Percentiles rank a stretch among this genome's conserved stretches.
These are phyloP conservation scores for Penicillium pulvis DNA, from an alignment of 495 filamentous ascomycete genomes.

Conservation along the genomic window DNA sequence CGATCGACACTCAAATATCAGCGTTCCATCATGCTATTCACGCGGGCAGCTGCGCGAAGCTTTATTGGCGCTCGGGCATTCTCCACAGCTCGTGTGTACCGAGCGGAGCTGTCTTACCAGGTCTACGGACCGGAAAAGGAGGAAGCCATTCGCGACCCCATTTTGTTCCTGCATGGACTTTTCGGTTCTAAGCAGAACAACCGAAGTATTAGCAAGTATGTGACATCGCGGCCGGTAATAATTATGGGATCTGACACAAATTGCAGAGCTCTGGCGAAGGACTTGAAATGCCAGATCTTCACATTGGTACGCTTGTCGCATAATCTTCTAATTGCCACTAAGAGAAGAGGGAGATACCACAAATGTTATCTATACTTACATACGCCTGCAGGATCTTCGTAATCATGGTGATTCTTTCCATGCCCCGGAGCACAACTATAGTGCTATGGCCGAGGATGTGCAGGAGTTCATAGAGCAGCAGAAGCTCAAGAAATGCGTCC, in stretches of 20 bases:
- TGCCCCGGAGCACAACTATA: conserved; percentile 75
- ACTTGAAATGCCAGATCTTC: conserved; percentile 80
- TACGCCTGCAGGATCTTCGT: conserved; percentile 71
- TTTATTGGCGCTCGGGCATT: conserved; percentile 32
- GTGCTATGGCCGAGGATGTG: conserved; percentile 83
- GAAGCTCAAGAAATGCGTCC: conserved; percentile 64
- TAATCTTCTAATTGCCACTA: background rate
- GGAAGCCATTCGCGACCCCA: conserved; percentile 54
- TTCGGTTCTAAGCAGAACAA: conserved; percentile 98
- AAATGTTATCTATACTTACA: background rate
- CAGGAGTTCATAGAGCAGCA: conserved; percentile 77
- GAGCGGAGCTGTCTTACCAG: conserved; percentile 42
- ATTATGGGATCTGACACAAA: conserved; percentile 15
- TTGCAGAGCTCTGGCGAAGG: conserved; percentile 73
- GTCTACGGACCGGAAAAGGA: conserved; percentile 44
- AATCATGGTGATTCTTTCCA: conserved; percentile 95
- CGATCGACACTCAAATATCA: conserved; percentile 1
- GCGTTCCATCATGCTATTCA: conserved; percentile 21
- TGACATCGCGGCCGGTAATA: background rate
- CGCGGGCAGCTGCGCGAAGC: conserved; percentile 23
- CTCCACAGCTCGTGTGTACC: conserved; percentile 35
- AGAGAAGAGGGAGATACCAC: background rate
- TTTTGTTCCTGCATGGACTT: conserved; percentile 89
- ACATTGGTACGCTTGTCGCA: conserved; percentile 62
- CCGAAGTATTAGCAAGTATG: conserved; percentile 93